Base-by-base conservation (phyloP, 306 rosid genomes). In the Vigna unguiculata region DNA sequence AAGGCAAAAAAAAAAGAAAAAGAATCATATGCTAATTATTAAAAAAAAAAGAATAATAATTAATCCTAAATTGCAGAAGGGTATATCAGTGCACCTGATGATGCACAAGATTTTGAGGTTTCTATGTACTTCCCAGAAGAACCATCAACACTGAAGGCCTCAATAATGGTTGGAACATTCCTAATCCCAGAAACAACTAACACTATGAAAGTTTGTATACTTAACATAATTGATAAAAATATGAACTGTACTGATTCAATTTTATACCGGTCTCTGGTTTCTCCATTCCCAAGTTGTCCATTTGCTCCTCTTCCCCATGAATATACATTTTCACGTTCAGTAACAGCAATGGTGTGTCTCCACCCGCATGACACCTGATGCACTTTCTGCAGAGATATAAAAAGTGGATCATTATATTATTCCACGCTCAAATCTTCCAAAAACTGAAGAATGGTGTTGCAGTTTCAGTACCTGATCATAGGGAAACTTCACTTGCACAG, bases 261-360 rank as follows among this genome's bases (percentile, higher is more conserved):
- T 32, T 34, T 7, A 7, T 34, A 34, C 40, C 40, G 8, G 40
- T 34, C 97, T 76, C 83, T 66, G 48, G 87, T 86, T 81, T 90
- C 91, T 7, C 96, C 97, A 80, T 86, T 91, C 68, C 98, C 98
- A 72, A 94, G 98, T 84, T 94, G 98, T 66, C 98, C 98, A 86
- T 90, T 94, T 75, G 97, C 90, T 60, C 98, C 98, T 79, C 98
- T 90, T 69, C 98, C 98, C 98, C 98, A 94, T 41, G 97, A 91
- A 85, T 85, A 94, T 71, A 94, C 91, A 85, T 90, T 90, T 72
- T 78, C 83, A 41, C 58, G 81, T 69, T 90, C 93, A 43, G 98
- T 89, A 34, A 94, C 83, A 67, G 95, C 97, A 66, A 90, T 77
- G 0, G 96, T 90, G 83, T 92, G 98, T 74, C 97, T 90, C 98